phyloP scores from a whole-genome alignment of 495 filamentous ascomycete species.

The Talaromyces thailandensis region DNA sequence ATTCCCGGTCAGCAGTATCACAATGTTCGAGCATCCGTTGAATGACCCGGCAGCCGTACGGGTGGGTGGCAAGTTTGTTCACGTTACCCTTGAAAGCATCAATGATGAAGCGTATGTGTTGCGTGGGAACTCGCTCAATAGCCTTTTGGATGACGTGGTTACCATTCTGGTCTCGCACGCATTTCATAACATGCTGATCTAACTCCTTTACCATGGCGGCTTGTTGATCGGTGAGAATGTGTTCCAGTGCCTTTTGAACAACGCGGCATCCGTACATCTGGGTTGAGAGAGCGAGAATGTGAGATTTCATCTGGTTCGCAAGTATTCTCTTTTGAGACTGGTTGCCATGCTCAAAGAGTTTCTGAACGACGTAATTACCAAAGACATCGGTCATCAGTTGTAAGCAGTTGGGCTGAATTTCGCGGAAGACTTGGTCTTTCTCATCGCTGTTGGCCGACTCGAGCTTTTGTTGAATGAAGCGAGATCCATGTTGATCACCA shows the following conservation, averaged over 20 bases:
- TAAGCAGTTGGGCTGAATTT: conserved; percentile 72
- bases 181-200: conserved; percentile 64
- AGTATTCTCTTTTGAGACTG: conserved; percentile 85
- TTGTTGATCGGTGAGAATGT: conserved; percentile 88
- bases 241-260: conserved; percentile 95
- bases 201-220: conserved; percentile 75
- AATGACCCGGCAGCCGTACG: conserved; percentile 88
- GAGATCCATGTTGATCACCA: conserved; percentile 90
- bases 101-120: conserved; percentile 85
- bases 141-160: conserved; percentile 97
- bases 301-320: conserved; percentile 77
- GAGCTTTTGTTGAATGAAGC: conserved; percentile 92
- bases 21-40: conserved; percentile 89
- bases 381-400: conserved; percentile 96
- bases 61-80: conserved; percentile 65
- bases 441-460: conserved; percentile 95
- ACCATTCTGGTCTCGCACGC: conserved; percentile 85
- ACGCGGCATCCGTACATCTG: conserved; percentile 96
- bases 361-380: conserved; percentile 97
- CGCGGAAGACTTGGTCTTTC: conserved; percentile 86
- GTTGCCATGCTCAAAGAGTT: conserved; percentile 94
- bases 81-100: conserved; percentile 75
- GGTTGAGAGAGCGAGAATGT: conserved; percentile 66
- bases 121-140: conserved; percentile 74
- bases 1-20: conserved; percentile 56